Conservation (phyloP, 2,329 filamentous ascomycete genomes). For the Sporothrix curviconia region DNA sequence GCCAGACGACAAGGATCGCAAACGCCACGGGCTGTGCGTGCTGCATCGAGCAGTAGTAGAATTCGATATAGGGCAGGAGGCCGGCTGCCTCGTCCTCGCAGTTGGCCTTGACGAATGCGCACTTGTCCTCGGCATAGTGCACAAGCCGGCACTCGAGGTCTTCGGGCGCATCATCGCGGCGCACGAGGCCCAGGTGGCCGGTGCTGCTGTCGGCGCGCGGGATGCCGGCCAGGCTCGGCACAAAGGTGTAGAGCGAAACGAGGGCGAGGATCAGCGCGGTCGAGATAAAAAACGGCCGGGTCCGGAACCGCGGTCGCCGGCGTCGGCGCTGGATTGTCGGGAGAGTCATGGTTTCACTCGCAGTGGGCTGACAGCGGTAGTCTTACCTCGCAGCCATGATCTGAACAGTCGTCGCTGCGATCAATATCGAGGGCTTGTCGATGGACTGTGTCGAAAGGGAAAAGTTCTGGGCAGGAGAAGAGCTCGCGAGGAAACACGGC, state of each 20-base stretch:
- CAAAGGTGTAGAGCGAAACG: slow-evolving; percentile 33
- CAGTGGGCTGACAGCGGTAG: neutral
- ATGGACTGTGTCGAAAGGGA: neutral
- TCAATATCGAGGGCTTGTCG: neutral
- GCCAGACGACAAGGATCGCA: slow-evolving; percentile 69
- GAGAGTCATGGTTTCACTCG: slow-evolving; percentile 9
- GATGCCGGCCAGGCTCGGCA: neutral
- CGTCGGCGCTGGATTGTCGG: slow-evolving; percentile 14
- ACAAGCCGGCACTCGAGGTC: slow-evolving; percentile 66
- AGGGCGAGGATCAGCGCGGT: slow-evolving; percentile 38
- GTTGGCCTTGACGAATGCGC: slow-evolving; percentile 74
- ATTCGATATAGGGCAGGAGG: slow-evolving; percentile 75
- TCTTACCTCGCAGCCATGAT: neutral
- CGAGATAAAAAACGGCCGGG: slow-evolving; percentile 45
- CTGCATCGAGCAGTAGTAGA: slow-evolving; percentile 81
- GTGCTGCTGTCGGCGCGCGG: neutral
- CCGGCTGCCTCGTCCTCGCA: slow-evolving; percentile 88
- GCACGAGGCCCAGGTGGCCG: neutral
- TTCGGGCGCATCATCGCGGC: slow-evolving; percentile 16
- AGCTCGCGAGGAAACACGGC: too few relatives aligned
- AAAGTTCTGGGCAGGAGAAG: too few relatives aligned
- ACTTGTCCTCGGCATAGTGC: slow-evolving; percentile 71
- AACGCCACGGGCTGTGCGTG: slow-evolving; percentile 72
- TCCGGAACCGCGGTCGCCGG: slow-evolving; percentile 33
- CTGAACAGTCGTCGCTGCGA: neutral